Percentiles rank a stretch among this genome's conserved stretches.
phyloP scores from a whole-genome alignment of 192 early-diverging fungal genomes.

The Thamnidium elegans region DNA sequence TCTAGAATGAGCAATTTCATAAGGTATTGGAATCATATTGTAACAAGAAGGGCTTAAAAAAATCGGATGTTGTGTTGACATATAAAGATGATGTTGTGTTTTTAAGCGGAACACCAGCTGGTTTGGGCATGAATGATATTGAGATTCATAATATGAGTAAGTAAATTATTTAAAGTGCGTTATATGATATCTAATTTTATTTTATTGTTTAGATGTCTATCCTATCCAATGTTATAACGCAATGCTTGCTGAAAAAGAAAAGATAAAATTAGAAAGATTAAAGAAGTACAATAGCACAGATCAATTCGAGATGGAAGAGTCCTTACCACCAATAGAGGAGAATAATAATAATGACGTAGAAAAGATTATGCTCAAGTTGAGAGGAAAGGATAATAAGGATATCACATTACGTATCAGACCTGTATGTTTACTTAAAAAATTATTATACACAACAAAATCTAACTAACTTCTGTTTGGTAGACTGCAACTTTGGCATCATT shows the following conservation, averaged over 20 bases:
- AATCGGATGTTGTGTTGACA: conserved; percentile 13
- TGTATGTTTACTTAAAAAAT: conserved; percentile 3
- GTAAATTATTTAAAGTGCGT: neutral
- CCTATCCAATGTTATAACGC: conserved; percentile 3
- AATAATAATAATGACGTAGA: neutral
- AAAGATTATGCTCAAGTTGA: conserved; percentile 14
- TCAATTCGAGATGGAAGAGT: neutral
- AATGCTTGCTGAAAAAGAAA: conserved; percentile 19
- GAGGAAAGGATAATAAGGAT: conserved; percentile 28
- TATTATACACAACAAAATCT: neutral
- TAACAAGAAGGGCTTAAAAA: conserved; percentile 11
- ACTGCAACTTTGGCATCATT: conserved; percentile 43
- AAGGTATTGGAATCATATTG: conserved; percentile 15
- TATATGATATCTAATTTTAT: neutral
- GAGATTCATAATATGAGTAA: conserved; percentile 22
- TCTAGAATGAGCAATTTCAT: conserved; percentile 23
- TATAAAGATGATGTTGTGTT: conserved; percentile 27
- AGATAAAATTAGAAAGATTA: neutral
- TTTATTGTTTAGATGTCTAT: conserved; percentile 26
- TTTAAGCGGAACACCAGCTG: conserved; percentile 23
- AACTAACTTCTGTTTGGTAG: conserved; percentile 10
- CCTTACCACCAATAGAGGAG: neutral
- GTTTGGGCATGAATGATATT: conserved; percentile 17
- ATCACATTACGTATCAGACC: conserved; percentile 15
- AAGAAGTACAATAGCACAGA: conserved; percentile 9